A percentile compares a stretch with the other conserved stretches of the same genome.
Evolutionary conservation across 768 basidiomycete species (phyloP).

Genomic region (Boletus pseudo-olivaceus): DNA sequence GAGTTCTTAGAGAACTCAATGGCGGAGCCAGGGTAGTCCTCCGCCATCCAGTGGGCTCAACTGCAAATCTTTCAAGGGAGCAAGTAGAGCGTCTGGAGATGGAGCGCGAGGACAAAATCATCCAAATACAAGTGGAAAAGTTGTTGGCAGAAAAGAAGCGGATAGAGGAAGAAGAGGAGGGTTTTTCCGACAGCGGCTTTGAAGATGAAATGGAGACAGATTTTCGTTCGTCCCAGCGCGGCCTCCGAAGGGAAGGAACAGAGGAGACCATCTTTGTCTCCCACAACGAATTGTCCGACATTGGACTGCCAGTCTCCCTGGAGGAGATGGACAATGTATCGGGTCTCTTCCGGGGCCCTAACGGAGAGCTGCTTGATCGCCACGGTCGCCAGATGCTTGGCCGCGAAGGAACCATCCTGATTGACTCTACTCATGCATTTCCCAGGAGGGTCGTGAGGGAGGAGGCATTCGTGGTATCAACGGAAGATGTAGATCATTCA

Average conservation of each 20-base stretch:
- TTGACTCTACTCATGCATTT: conserved; percentile 1
- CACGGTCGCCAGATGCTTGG: conserved; percentile 21
- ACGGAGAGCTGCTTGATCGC: conserved; percentile 19
- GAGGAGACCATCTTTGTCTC: conserved; percentile 11
- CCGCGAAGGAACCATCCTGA: conserved; percentile 20
- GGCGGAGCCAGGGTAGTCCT: conserved; percentile 18
- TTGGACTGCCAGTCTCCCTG: neutral
- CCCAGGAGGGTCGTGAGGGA: conserved; percentile 6
- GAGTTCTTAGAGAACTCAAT: conserved; percentile 11
- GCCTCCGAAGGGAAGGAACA: conserved; percentile 6
- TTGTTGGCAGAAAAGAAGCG: conserved; percentile 10
- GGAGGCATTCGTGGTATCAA: neutral
- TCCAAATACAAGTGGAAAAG: conserved; percentile 8
- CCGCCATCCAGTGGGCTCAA: conserved; percentile 19
- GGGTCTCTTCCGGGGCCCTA: conserved; percentile 14
- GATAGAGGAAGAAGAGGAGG: conserved; percentile 1
- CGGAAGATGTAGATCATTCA: neutral
- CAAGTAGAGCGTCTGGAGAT: conserved; percentile 23
- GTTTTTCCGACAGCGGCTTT: conserved; percentile 8
- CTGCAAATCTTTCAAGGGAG: conserved; percentile 23
- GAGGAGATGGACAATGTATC: neutral
- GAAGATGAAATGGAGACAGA: conserved; percentile 21
- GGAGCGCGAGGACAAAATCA: conserved; percentile 8
- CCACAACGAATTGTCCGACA: neutral
- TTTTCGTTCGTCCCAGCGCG: neutral